Evolutionary conservation across 176 grass and related monocot species (phyloP).

Genomic region (Tillandsia fasciculata): DNA sequence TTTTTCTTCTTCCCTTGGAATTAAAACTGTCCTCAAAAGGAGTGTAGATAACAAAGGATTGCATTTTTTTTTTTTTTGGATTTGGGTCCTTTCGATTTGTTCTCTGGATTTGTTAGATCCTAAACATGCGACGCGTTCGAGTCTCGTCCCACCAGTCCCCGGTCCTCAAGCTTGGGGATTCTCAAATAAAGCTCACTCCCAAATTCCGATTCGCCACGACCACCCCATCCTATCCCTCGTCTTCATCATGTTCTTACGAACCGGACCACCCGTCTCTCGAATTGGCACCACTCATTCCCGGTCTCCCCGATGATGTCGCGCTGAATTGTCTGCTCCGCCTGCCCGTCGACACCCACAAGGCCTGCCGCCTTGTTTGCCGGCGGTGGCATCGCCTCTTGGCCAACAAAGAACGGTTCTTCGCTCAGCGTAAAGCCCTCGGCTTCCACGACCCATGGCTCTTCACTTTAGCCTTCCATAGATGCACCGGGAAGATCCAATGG

Average conservation of each 20-base stretch:
- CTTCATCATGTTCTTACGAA: not conserved
- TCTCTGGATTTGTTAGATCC: not conserved
- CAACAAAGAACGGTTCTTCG: conserved; percentile 54
- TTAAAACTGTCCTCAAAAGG: too few relatives aligned
- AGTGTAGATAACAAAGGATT: too few relatives aligned
- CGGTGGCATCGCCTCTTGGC: conserved; percentile 62
- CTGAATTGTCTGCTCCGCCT: conserved; percentile 81
- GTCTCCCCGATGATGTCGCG: conserved; percentile 74
- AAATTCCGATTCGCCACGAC: conserved; percentile 50
- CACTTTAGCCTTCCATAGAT: conserved; percentile 85
- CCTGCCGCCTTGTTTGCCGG: conserved; percentile 68
- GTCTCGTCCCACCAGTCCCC: conserved; percentile 71
- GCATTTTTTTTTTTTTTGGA: too few relatives aligned
- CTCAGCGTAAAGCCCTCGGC: conserved; percentile 38
- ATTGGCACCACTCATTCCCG: conserved; percentile 48
- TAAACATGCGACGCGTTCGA: conserved; percentile 67
- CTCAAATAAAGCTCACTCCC: conserved; percentile 61
- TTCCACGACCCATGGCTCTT: conserved; percentile 51
- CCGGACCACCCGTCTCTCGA: conserved; percentile 12
- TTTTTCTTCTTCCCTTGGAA: too few relatives aligned
- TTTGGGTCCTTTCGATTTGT: not conserved
- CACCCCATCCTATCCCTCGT: not conserved
- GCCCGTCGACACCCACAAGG: conserved; percentile 35
- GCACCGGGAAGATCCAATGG: conserved; percentile 95
- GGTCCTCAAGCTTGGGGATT: conserved; percentile 79